Percentiles rank a stretch among this genome's conserved stretches.
Conservation (phyloP, 2,329 filamentous ascomycete genomes). For the Verruconis gallopava region DNA sequence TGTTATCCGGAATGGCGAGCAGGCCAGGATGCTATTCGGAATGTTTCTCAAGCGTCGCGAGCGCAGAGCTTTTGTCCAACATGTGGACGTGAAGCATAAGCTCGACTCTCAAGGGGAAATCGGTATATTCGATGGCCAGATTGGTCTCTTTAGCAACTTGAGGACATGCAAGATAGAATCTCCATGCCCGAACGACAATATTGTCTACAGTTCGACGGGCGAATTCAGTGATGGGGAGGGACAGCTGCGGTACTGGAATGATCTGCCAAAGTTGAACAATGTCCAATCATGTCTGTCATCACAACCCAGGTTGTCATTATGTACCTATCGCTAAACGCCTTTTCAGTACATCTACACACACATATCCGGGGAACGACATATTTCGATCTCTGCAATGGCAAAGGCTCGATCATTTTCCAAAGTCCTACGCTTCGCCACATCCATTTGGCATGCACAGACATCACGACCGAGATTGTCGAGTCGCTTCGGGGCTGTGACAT, state of each 20-base stretch:
- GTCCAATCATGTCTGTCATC: neutral
- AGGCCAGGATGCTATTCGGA: conserved; percentile 16
- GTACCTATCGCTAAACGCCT: neutral
- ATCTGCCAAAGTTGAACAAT: neutral
- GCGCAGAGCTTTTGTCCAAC: conserved; percentile 17
- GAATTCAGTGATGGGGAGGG: neutral
- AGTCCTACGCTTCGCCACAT: neutral
- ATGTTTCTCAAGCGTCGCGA: conserved; percentile 17
- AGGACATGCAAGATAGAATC: neutral
- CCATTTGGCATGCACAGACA: neutral
- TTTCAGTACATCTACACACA: neutral
- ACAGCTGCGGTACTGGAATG: neutral
- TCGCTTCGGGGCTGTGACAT: conserved; percentile 18
- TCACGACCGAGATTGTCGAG: neutral
- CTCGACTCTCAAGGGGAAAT: conserved; percentile 17
- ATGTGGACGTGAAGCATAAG: conserved; percentile 20
- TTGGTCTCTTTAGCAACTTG: conserved; percentile 11
- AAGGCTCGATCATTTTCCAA: conserved; percentile 10
- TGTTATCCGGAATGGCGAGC: conserved; percentile 17
- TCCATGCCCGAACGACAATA: conserved; percentile 9
- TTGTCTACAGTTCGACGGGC: conserved; percentile 11
- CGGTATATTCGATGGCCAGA: conserved; percentile 18
- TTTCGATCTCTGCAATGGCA: neutral
- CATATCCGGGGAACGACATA: neutral
- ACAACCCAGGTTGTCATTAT: too few species aligned